Evolutionary conservation across 2,329 filamentous ascomycete species (phyloP).

Genomic region (Penicillium sp.): DNA sequence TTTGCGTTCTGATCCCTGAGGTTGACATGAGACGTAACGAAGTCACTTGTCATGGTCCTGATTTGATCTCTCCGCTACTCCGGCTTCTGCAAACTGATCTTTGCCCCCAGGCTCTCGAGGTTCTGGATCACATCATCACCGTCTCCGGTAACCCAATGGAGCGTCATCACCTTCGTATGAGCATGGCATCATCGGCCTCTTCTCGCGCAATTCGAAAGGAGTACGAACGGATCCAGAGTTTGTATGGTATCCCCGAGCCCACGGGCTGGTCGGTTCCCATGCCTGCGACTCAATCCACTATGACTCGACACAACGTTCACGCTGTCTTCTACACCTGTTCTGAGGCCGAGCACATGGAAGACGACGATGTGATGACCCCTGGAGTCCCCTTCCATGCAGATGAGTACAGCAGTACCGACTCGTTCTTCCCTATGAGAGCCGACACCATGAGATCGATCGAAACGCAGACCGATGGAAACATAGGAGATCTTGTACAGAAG

Average conservation of each 20-base stretch:
- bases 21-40: constrained; percentile 92
- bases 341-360: constrained; percentile 61
- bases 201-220: constrained; percentile 87
- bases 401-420: constrained; percentile 75
- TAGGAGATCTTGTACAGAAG: constrained; percentile 79
- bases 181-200: constrained; percentile 81
- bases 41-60: constrained; percentile 86
- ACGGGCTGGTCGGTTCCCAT: constrained; percentile 96
- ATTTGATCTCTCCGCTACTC: constrained; percentile 89
- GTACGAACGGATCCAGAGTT: constrained; percentile 87
- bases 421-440: constrained; percentile 77
- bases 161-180: constrained; percentile 94
- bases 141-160: constrained; percentile 92
- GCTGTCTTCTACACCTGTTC: constrained; percentile 95
- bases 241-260: constrained; percentile 95
- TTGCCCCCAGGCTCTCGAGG: constrained; percentile 86
- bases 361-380: constrained; percentile 67
- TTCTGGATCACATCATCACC: constrained; percentile 92
- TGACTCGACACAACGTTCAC: constrained; percentile 88
- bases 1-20: constrained; percentile 80
- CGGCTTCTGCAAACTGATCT: constrained; percentile 89
- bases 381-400: constrained; percentile 93
- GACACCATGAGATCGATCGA: constrained; percentile 95
- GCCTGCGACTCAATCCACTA: constrained; percentile 83
- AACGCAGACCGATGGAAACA: constrained; percentile 59